These are phyloP conservation scores for Paraurostyla sp. DNA, from an alignment of 73 alveolate genomes.

Conservation along the genomic window DNA sequence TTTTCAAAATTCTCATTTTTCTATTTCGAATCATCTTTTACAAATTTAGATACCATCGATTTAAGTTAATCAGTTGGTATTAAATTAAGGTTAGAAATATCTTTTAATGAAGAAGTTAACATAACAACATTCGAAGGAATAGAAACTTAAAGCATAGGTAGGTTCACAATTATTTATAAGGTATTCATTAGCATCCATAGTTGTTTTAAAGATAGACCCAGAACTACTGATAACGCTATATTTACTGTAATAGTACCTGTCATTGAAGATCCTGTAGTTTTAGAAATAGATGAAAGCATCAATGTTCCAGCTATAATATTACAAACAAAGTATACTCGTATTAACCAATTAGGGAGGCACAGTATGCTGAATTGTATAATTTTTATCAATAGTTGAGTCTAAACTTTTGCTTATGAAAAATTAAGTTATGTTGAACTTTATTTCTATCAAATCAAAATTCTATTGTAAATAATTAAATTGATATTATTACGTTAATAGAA, in stretches of 20 bases:
- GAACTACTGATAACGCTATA: background rate
- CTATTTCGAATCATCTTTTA: background rate
- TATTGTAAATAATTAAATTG: background rate
- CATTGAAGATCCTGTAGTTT: slow-evolving; percentile 2
- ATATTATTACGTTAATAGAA: background rate
- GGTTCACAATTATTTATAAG: background rate
- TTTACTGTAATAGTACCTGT: slow-evolving; percentile 9
- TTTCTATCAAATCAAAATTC: background rate
- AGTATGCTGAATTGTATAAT: background rate
- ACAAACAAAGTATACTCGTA: background rate
- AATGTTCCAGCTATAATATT: background rate
- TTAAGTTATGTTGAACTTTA: background rate
- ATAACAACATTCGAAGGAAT: slow-evolving; percentile 25
- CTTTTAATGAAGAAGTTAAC: background rate
- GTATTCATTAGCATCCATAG: slow-evolving; percentile 58
- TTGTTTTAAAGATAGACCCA: slow-evolving; percentile 31
- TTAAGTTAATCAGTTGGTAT: slow-evolving; percentile 3
- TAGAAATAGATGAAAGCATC: background rate
- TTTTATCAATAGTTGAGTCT: background rate
- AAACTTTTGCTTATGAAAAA: background rate
- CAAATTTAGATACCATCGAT: background rate
- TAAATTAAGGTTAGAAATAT: slow-evolving; percentile 6
- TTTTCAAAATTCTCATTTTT: background rate
- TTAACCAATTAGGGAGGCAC: slow-evolving; percentile 12
- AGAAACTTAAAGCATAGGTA: slow-evolving; percentile 35